These are phyloP conservation scores for Mangifera indica DNA, from an alignment of 345 rosid species.

Conservation along the genomic window DNA sequence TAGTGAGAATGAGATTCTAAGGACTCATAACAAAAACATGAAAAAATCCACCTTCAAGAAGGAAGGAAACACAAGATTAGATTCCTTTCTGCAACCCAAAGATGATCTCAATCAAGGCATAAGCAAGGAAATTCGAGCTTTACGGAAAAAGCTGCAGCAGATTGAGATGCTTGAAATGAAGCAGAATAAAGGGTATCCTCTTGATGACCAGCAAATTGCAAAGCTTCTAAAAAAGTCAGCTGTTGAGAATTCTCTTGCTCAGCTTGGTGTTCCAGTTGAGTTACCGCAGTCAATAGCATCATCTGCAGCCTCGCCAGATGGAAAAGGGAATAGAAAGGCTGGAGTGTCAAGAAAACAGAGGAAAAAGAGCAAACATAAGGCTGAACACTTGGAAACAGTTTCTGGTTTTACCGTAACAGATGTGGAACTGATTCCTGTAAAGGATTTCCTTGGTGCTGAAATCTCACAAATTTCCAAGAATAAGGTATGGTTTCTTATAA, in stretches of 20 bases:
- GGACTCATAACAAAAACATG: constrained; percentile 56
- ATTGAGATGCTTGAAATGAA: constrained; percentile 89
- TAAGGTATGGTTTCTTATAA: constrained; percentile 46
- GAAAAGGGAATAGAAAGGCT: constrained; percentile 52
- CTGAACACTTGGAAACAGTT: constrained; percentile 37
- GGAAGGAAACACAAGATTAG: constrained; percentile 39
- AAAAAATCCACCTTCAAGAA: constrained; percentile 22
- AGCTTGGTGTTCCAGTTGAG: constrained; percentile 67
- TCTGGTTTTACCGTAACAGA: constrained; percentile 39
- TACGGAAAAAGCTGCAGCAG: constrained; percentile 89
- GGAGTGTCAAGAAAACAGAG: constrained; percentile 58
- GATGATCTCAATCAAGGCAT: constrained; percentile 49
- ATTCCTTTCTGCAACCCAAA: constrained; percentile 59
- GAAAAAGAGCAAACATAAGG: constrained; percentile 62
- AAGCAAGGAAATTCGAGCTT: constrained; percentile 69
- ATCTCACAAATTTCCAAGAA: constrained; percentile 33
- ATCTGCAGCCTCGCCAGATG: constrained; percentile 42
- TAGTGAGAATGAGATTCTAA: constrained; percentile 52
- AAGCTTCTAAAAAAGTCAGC: constrained; percentile 69
- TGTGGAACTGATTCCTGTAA: constrained; percentile 30
- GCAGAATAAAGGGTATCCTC: constrained; percentile 62
- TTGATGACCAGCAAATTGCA: constrained; percentile 91
- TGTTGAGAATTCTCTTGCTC: constrained; percentile 67
- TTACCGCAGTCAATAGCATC: constrained; percentile 33
- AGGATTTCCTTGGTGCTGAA: constrained; percentile 35